Evolutionary conservation across 768 basidiomycete species (phyloP).

Genomic region (Pleurotus ostreatus): DNA sequence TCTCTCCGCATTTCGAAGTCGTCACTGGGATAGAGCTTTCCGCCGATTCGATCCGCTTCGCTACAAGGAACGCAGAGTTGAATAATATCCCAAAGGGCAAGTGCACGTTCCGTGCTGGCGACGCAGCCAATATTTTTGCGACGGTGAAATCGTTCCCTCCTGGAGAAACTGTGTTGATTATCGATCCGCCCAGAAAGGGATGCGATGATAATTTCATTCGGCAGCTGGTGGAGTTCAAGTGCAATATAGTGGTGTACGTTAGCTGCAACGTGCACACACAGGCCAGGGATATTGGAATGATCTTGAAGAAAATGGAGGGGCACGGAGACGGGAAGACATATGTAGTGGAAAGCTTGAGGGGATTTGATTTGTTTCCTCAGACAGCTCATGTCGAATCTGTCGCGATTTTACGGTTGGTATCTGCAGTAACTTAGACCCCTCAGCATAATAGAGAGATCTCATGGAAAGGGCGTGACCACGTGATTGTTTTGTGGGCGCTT

Average conservation of each 20-base stretch:
- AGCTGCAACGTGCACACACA: constrained; percentile 96
- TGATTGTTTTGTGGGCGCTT: no score
- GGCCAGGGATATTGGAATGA: constrained; percentile 80
- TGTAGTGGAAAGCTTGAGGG: constrained; percentile 76
- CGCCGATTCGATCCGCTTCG: constrained; percentile 62
- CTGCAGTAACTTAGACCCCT: background rate
- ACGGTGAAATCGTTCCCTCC: constrained; percentile 64
- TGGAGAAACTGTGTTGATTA: constrained; percentile 61
- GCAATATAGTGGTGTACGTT: constrained; percentile 78
- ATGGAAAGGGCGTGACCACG: no score
- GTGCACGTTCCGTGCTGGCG: constrained; percentile 72
- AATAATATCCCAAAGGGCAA: constrained; percentile 56
- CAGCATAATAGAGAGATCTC: no score
- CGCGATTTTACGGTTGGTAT: constrained; percentile 54
- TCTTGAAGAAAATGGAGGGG: constrained; percentile 44
- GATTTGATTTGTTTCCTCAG: constrained; percentile 95
- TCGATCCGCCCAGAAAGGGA: constrained; percentile 94
- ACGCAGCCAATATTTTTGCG: constrained; percentile 83
- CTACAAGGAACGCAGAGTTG: constrained; percentile 60
- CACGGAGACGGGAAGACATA: constrained; percentile 48
- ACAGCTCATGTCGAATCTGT: constrained; percentile 91
- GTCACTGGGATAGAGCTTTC: constrained; percentile 90
- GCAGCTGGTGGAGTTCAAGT: constrained; percentile 71
- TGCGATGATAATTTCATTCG: constrained; percentile 77
- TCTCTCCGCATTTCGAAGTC: constrained; percentile 68